Percentiles rank a stretch among this genome's conserved stretches.
Conservation (phyloP, 257 asterid genomes). For the Solanum neorickii region DNA sequence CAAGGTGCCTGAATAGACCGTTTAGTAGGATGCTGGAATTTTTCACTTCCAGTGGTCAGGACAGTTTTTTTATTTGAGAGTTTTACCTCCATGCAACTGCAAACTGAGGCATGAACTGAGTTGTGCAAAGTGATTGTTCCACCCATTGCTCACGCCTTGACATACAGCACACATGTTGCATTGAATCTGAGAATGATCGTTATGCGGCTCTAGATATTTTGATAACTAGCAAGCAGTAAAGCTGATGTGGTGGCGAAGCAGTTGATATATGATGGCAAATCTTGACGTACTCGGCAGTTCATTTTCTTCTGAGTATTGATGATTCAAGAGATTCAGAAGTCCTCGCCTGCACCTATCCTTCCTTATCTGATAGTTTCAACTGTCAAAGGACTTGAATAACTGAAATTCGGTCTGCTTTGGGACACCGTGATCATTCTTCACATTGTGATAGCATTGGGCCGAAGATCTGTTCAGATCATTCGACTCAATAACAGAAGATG, state of each 20-base stretch:
- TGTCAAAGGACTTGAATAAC: not conserved
- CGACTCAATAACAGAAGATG: slow-evolving; percentile 8
- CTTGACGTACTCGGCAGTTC: not conserved
- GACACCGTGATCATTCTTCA: not conserved
- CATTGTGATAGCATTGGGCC: slow-evolving; percentile 8
- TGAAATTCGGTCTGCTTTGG: not conserved
- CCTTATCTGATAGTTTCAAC: not conserved
- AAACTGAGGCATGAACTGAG: not conserved
- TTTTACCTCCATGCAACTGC: not conserved
- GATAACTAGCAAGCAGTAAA: not conserved
- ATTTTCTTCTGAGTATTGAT: not conserved
- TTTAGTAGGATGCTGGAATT: not conserved
- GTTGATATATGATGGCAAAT: not conserved
- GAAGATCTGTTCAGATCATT: slow-evolving; percentile 8
- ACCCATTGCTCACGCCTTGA: not conserved
- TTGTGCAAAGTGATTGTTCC: not conserved
- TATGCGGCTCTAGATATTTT: not conserved
- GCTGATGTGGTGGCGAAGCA: not conserved
- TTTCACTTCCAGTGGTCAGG: not conserved
- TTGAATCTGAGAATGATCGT: not conserved
- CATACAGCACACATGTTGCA: not conserved
- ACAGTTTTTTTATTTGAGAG: not conserved
- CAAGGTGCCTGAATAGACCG: not conserved
- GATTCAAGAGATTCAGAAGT: not conserved
- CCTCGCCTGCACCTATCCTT: not conserved